These are phyloP conservation scores for Lipomyces yarrowii DNA, from an alignment of 1,139 yeast genomes.

Conservation along the genomic window DNA sequence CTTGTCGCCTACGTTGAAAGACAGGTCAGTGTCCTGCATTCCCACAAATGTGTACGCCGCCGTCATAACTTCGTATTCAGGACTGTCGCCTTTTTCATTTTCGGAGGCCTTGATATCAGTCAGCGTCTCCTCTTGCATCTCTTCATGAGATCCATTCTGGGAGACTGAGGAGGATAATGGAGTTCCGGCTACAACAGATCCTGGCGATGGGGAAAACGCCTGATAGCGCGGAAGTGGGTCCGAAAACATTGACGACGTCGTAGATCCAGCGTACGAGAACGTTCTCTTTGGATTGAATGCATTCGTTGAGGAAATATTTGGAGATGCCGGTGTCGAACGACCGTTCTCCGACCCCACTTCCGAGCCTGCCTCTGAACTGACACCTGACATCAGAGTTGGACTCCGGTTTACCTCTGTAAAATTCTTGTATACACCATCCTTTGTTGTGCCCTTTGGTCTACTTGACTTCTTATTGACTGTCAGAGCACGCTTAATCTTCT, in stretches of 20 bases:
- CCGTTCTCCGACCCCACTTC: conserved; percentile 10
- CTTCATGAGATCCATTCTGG: neutral
- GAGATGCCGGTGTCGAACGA: conserved; percentile 14
- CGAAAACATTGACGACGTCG: conserved; percentile 13
- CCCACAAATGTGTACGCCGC: conserved; percentile 45
- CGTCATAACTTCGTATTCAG: conserved; percentile 38
- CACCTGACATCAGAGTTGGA: conserved; percentile 13
- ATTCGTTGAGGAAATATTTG: neutral
- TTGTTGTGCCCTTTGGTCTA: conserved; percentile 25
- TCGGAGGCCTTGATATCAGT: neutral
- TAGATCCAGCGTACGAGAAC: conserved; percentile 9
- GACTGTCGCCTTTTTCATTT: conserved; percentile 12
- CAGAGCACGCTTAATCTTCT: conserved; percentile 34
- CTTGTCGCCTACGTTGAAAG: conserved; percentile 53
- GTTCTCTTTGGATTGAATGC: conserved; percentile 11
- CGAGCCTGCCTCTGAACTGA: conserved; percentile 14
- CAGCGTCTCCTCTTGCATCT: neutral
- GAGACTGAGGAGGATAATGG: neutral
- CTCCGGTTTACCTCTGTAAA: conserved; percentile 18
- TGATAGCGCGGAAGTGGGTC: conserved; percentile 25
- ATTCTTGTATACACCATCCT: conserved; percentile 24
- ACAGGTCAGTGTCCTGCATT: conserved; percentile 52
- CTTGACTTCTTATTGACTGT: conserved; percentile 26
- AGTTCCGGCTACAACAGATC: conserved; percentile 1
- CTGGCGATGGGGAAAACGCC: neutral